Base-by-base conservation (phyloP, 768 basidiomycete species). In the Tulasnella sp. region DNA sequence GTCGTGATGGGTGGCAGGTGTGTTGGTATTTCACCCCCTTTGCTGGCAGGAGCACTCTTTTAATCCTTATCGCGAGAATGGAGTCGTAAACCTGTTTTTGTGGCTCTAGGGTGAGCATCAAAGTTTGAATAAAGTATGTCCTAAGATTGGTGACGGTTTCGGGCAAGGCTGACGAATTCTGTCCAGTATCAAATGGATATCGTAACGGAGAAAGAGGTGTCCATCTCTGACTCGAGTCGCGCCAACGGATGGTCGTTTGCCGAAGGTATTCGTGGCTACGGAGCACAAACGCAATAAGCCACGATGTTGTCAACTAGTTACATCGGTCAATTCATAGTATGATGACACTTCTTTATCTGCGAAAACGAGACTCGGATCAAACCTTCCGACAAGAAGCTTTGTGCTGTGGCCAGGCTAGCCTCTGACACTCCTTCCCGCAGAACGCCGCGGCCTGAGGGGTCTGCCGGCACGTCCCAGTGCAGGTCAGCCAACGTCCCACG, bases 101-200 rank as follows among this genome's bases (percentile, higher is more conserved):
- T n/a, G n/a, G n/a, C n/a, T n/a, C n/a, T n/a, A n/a, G n/a, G n/a
- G n/a, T n/a, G n/a, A n/a, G n/a, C n/a, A n/a, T n/a, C n/a, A n/a
- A n/a, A 95, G 93, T 86, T 86, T 96, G 84, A 93, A 99, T 88
- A 98, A 98, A 90, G 96, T 94, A 80, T 42, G 87, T 82, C 67
- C 40, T n/a, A 35, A 26, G n/a, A 18, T 35, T n/a, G 15, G 32
- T 51, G 23, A 74, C 29, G 35, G 18, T 73, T 44, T 20, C 20
- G 0, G 10, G n/a, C 0, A 32, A 16, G 5, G 9, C 57, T 42
- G 18, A 61, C 16, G 20, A 3, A 29, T 40, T 80, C 26, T 75
- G 44, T 77, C 0, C 83, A 98, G 97, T 99, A 91, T 85, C 97
- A 99, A 96, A 89, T 99, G 78, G 96, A 95, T 5, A 94, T 89